Percentiles rank a stretch among this genome's conserved stretches.
These are phyloP conservation scores for Beauveria scarabaeidicola DNA, from an alignment of 2,329 filamentous ascomycete genomes.

Conservation along the genomic window DNA sequence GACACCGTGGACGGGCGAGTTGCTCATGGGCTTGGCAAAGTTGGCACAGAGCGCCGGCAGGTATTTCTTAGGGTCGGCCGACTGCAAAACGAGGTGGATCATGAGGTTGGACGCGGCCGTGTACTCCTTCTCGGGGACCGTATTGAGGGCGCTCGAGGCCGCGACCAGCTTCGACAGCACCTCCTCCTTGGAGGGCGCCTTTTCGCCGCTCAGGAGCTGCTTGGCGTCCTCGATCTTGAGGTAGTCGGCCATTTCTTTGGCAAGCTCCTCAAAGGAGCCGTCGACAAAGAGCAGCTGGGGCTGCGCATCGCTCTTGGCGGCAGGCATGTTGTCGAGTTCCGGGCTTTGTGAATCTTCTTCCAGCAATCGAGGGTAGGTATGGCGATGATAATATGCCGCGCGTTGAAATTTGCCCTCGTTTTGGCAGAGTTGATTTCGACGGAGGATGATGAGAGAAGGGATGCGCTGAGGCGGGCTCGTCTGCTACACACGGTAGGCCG, in stretches of 20 bases:
- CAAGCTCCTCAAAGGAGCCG: constrained; percentile 86
- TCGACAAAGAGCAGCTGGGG: constrained; percentile 69
- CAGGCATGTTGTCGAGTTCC: constrained; percentile 23
- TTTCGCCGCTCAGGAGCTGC: constrained; percentile 61
- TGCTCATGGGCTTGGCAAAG: constrained; percentile 77
- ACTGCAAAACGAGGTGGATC: constrained; percentile 84
- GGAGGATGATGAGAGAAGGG: background rate
- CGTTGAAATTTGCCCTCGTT: background rate
- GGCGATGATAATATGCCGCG: background rate
- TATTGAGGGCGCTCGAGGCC: constrained; percentile 68
- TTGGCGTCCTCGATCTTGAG: constrained; percentile 76
- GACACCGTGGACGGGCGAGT: constrained; percentile 76
- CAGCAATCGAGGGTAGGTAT: constrained; percentile 1
- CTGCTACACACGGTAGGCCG: background rate
- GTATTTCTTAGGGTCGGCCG: constrained; percentile 75
- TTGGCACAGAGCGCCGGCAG: constrained; percentile 83
- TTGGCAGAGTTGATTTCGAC: constrained; percentile 9
- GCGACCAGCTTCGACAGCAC: constrained; percentile 83
- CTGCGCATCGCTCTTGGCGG: constrained; percentile 35
- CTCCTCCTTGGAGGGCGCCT: constrained; percentile 56
- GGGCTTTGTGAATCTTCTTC: background rate
- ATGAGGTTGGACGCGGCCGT: constrained; percentile 94
- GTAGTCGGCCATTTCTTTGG: constrained; percentile 90
- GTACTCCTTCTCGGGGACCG: constrained; percentile 91
- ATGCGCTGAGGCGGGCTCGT: background rate